Evolutionary conservation across 208 protist species (phyloP).

Genomic region (Leishmania lainsoni): DNA sequence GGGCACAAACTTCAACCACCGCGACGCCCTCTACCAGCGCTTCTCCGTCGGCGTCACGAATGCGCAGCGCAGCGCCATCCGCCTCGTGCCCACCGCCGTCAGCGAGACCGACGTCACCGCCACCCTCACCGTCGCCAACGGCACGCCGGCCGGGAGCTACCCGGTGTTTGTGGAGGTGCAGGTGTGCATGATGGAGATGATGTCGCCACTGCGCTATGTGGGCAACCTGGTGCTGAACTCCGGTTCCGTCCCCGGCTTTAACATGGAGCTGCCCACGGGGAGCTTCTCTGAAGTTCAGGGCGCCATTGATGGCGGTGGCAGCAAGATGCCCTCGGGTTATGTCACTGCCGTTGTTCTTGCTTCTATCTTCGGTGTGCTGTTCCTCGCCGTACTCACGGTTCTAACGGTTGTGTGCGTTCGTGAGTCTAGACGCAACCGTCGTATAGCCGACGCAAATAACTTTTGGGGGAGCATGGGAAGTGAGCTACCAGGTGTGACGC

Average conservation of each 20-base stretch:
- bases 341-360: background rate
- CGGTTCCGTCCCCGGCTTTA: background rate
- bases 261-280: slow-evolving; percentile 1
- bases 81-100: slow-evolving; percentile 14
- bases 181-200: slow-evolving; percentile 33
- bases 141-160: slow-evolving; percentile 17
- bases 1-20: slow-evolving; percentile 40
- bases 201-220: slow-evolving; percentile 29
- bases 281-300: background rate
- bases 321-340: background rate
- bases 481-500: background rate
- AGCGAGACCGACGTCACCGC: slow-evolving; percentile 10
- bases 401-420: background rate
- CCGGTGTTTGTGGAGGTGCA: slow-evolving; percentile 35
- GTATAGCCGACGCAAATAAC: background rate
- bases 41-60: slow-evolving; percentile 31
- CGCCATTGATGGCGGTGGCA: background rate
- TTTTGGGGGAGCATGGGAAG: background rate
- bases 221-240: slow-evolving; percentile 23
- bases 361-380: background rate
- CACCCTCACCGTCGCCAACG: slow-evolving; percentile 14
- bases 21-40: slow-evolving; percentile 24
- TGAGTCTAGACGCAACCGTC: too few relatives aligned
- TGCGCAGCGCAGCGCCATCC: slow-evolving; percentile 26
- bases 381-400: background rate